These are phyloP conservation scores for Chlorella variabilis DNA, from an alignment of 163 green algal species.

Conservation along the genomic window DNA sequence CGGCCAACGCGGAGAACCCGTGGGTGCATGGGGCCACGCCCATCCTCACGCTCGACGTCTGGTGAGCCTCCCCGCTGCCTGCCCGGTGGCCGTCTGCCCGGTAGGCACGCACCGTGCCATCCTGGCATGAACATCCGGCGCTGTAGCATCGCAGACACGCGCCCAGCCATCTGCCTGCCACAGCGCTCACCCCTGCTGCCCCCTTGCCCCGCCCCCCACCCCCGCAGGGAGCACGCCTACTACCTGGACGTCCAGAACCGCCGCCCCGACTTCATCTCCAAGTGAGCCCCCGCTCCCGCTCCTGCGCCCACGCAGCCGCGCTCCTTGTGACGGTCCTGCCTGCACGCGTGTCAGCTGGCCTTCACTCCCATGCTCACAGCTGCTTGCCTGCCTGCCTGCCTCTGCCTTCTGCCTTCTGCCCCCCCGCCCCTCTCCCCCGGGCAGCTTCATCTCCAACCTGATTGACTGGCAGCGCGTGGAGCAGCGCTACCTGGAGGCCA, in stretches of 20 bases:
- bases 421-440: not conserved
- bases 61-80: slow-evolving; percentile 55
- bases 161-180: too few species aligned
- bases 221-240: slow-evolving; percentile 36
- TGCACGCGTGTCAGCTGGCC: not conserved
- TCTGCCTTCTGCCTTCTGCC: not conserved
- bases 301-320: not conserved
- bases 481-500: slow-evolving; percentile 23
- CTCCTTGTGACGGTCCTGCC: not conserved
- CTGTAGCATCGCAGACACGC: too few species aligned
- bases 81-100: too few species aligned
- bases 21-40: slow-evolving; percentile 56
- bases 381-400: not conserved
- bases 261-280: slow-evolving; percentile 43
- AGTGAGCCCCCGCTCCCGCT: not conserved
- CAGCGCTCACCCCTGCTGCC: too few species aligned
- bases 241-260: slow-evolving; percentile 52
- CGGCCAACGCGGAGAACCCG: slow-evolving; percentile 74
- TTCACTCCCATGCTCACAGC: too few species aligned
- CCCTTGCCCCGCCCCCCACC: not conserved
- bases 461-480: slow-evolving; percentile 45
- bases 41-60: slow-evolving; percentile 76
- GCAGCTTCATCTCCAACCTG: slow-evolving; percentile 36
- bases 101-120: too few species aligned
- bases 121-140: too few species aligned